These are phyloP conservation scores for Pythium periplocum DNA, from an alignment of 352 stramenopile species.

Conservation along the genomic window DNA sequence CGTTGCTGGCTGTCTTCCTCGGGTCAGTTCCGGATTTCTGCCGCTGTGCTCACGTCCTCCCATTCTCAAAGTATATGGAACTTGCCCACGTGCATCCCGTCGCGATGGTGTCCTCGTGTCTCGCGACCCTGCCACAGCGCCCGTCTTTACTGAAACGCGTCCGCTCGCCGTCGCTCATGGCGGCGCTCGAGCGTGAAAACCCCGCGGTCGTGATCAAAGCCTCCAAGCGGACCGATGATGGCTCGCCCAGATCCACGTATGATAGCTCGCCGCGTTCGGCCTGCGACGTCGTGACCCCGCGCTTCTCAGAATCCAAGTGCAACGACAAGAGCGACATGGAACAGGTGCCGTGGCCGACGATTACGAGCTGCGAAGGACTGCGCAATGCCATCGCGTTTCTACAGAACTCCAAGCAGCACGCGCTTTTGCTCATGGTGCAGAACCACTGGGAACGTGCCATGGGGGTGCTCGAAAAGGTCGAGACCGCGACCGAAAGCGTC, in stretches of 20 bases:
- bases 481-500: slow-evolving; percentile 66
- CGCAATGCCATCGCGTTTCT: slow-evolving; percentile 63
- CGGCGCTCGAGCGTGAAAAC: slow-evolving; percentile 29
- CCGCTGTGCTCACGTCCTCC: neutral
- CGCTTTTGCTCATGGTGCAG: slow-evolving; percentile 67
- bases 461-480: slow-evolving; percentile 68
- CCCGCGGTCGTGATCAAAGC: slow-evolving; percentile 36
- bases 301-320: neutral
- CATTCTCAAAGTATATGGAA: too few relatives aligned
- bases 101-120: slow-evolving; percentile 39
- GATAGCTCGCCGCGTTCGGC: slow-evolving; percentile 45
- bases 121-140: slow-evolving; percentile 37
- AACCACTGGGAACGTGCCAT: slow-evolving; percentile 78
- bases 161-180: slow-evolving; percentile 17
- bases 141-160: slow-evolving; percentile 29
- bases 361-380: slow-evolving; percentile 52
- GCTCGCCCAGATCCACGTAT: slow-evolving; percentile 22
- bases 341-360: slow-evolving; percentile 28
- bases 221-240: slow-evolving; percentile 42
- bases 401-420: slow-evolving; percentile 62
- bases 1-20: too few relatives aligned
- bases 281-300: slow-evolving; percentile 7
- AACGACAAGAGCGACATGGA: neutral
- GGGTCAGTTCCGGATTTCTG: slow-evolving; percentile 8
- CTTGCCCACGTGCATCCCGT: neutral